Evolutionary conservation across 768 basidiomycete species (phyloP).

Genomic region (Kwoniella dendrophila): DNA sequence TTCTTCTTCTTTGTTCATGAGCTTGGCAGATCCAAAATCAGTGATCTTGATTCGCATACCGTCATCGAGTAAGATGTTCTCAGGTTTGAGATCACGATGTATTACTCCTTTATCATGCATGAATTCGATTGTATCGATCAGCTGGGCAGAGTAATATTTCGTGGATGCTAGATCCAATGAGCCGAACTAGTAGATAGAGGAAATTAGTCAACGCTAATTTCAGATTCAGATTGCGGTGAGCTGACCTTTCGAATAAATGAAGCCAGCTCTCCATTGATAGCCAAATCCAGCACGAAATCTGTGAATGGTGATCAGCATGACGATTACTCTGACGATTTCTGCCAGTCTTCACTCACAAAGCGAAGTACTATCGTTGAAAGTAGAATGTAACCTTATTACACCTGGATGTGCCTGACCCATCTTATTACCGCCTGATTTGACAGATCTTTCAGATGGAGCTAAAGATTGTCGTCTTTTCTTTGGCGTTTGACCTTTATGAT

Average conservation of each 20-base stretch:
- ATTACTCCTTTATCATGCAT: conserved; percentile 90
- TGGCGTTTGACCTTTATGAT: conserved; percentile 19
- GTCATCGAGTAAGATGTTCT: conserved; percentile 76
- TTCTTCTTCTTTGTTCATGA: conserved; percentile 46
- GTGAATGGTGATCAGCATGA: conserved; percentile 8
- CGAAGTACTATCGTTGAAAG: conserved; percentile 52
- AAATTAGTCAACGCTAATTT: conserved; percentile 11
- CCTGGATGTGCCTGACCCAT: conserved; percentile 47
- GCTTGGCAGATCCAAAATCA: conserved; percentile 86
- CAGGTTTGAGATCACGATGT: conserved; percentile 68
- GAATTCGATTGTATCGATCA: conserved; percentile 82
- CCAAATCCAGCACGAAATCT: conserved; percentile 60
- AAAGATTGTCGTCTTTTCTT: conserved; percentile 28
- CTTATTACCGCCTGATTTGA: conserved; percentile 22
- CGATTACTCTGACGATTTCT: neutral
- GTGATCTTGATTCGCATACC: conserved; percentile 89
- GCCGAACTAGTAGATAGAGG: conserved; percentile 63
- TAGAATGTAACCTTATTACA: conserved; percentile 50
- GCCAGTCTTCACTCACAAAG: conserved; percentile 39
- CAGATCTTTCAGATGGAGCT: conserved; percentile 39
- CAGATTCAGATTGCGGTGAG: neutral
- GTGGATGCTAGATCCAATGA: conserved; percentile 78
- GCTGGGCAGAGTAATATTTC: conserved; percentile 83
- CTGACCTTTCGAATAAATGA: conserved; percentile 54
- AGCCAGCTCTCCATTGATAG: conserved; percentile 58